Conservation (phyloP, 1,284 basidiomycete genomes). For the Pyrrhoderma noxium region DNA sequence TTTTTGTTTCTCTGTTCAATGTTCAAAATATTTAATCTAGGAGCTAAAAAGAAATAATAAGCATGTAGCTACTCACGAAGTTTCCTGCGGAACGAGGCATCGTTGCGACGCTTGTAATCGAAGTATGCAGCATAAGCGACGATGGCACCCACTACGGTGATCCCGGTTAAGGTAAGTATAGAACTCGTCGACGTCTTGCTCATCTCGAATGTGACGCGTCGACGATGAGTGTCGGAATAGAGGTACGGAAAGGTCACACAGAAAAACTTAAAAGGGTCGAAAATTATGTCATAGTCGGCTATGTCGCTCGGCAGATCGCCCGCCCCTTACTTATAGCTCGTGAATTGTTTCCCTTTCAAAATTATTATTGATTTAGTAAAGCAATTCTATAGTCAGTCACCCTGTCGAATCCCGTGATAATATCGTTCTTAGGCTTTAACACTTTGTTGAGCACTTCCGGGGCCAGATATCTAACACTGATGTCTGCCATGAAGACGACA, state of each 20-base stretch:
- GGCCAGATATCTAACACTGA: neutral
- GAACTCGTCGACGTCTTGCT: conserved; percentile 24
- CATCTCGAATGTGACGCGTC: conserved; percentile 13
- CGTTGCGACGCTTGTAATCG: conserved; percentile 90
- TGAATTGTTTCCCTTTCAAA: too few species aligned
- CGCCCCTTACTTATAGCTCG: neutral
- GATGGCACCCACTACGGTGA: conserved; percentile 55
- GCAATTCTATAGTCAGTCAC: too few species aligned
- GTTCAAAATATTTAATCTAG: neutral
- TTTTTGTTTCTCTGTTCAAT: conserved; percentile 73
- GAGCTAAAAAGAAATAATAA: neutral
- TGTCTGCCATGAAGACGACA: conserved; percentile 10
- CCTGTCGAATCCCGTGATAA: too few species aligned
- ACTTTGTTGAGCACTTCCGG: neutral
- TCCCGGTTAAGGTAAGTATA: conserved; percentile 53
- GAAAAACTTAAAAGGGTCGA: neutral
- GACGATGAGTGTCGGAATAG: conserved; percentile 2
- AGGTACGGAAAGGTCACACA: neutral
- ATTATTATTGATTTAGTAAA: too few species aligned
- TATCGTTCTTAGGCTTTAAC: neutral
- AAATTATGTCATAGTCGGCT: neutral
- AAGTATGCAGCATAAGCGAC: conserved; percentile 87
- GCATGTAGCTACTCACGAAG: conserved; percentile 62
- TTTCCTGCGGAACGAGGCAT: conserved; percentile 81
- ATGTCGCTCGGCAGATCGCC: neutral